Evolutionary conservation across 169 alveolate genomes (phyloP).

Genomic region (Plasmodium berghei): DNA sequence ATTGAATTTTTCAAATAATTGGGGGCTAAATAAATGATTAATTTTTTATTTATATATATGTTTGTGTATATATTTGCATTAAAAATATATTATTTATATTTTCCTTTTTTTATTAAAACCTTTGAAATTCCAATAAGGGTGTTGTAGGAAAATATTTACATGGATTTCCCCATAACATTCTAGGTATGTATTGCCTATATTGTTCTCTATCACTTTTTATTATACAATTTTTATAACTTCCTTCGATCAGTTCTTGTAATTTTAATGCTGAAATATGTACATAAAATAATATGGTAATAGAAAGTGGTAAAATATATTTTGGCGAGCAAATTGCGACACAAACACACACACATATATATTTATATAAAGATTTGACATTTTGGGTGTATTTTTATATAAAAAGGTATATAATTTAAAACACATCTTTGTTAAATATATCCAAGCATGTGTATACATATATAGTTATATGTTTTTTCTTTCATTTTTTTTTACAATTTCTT

Average conservation of each 20-base stretch:
- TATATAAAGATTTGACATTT: too few species aligned
- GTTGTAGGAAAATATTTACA: slow-evolving; percentile 59
- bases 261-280: slow-evolving; percentile 22
- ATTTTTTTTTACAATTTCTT: slow-evolving; percentile 44
- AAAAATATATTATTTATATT: neutral
- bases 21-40: slow-evolving; percentile 20
- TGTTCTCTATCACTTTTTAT: slow-evolving; percentile 69
- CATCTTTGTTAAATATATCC: too few species aligned
- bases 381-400: too few species aligned
- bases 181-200: slow-evolving; percentile 52
- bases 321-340: neutral
- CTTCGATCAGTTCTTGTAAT: slow-evolving; percentile 57
- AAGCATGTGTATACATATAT: neutral
- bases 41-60: neutral
- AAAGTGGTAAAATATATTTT: neutral
- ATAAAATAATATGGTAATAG: neutral
- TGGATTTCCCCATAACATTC: slow-evolving; percentile 67
- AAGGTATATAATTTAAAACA: too few species aligned
- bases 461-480: neutral
- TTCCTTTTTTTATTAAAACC: slow-evolving; percentile 14
- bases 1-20: slow-evolving; percentile 68
- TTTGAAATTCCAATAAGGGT: slow-evolving; percentile 59
- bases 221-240: slow-evolving; percentile 65
- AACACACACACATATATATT: too few species aligned
- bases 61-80: neutral